Conservation (phyloP, 2,329 filamentous ascomycete species). For the Talaromyces rugulosus region DNA sequence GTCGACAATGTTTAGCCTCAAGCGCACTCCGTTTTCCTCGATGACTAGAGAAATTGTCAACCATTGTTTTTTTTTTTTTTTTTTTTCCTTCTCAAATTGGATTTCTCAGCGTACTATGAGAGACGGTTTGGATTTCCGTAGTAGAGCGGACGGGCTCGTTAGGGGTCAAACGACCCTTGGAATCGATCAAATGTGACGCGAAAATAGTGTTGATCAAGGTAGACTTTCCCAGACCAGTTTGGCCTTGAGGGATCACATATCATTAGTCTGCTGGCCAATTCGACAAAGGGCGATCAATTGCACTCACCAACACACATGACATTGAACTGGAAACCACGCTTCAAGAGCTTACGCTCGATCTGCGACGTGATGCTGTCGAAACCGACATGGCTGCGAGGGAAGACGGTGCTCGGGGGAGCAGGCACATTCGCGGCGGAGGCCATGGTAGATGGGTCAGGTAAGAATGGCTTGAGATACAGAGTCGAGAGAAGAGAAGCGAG, state of each 20-base stretch:
- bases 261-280: not conserved
- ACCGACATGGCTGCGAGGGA: slow-evolving; percentile 96
- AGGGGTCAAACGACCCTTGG: slow-evolving; percentile 88
- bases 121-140: slow-evolving; percentile 96
- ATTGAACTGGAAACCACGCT: slow-evolving; percentile 99
- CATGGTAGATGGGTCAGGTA: slow-evolving; percentile 50
- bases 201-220: slow-evolving; percentile 99
- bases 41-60: slow-evolving; percentile 56
- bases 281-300: not conserved
- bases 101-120: slow-evolving; percentile 60
- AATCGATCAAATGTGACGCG: slow-evolving; percentile 97
- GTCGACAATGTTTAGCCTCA: slow-evolving; percentile 97
- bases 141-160: slow-evolving; percentile 92
- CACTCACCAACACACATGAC: slow-evolving; percentile 96
- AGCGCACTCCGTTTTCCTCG: slow-evolving; percentile 97
- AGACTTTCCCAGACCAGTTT: slow-evolving; percentile 97
- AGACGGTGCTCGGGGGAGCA: slow-evolving; percentile 52
- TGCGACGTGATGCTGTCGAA: slow-evolving; percentile 99
- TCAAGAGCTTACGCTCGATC: slow-evolving; percentile 99
- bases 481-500: not conserved
- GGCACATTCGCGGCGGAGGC: slow-evolving; percentile 57
- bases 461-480: not conserved
- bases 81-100: not conserved
- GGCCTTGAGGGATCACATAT: slow-evolving; percentile 56
- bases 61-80: slow-evolving; percentile 20